Base-by-base conservation (phyloP, 768 basidiomycete species). In the Mycena latifolia region DNA sequence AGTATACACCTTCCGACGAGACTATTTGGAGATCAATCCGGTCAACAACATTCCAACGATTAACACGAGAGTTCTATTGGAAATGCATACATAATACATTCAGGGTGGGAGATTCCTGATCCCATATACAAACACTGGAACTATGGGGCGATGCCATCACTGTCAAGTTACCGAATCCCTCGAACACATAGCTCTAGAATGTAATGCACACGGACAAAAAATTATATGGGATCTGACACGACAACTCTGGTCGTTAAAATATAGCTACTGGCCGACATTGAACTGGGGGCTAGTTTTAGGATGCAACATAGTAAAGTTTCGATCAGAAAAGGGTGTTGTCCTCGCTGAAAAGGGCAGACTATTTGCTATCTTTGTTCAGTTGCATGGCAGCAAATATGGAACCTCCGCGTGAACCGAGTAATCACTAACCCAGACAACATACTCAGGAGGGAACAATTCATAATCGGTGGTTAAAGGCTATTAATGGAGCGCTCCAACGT, bases 11-110 rank as follows among this genome's bases (percentile, higher is more conserved):
- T 0, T 35, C 54, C 7, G 53, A 63, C 15, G 29, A n/a, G 8
- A 41, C n/a, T 6, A 63, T 63, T 12, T 63, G 62, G 62, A 56
- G 27, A 25, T 63, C 62, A 17, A 48, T 56, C 0, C 24, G 54
- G 5, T 55, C 62, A 24, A 22, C 3, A 8, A 63, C 41, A 20
- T 18, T 63, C 5, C 24, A 43, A 27, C 18, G 43, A 2, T n/a
- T 43, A 17, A 46, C 52, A 28, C 53, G 62, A 27, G 54, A 63
- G 22, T 54, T 63, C 14, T 41, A 25, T 1, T 63, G 62, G 62
- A 55, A 55, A 12, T 53, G 51, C 17, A n/a, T n/a, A n/a, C n/a
- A n/a, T n/a, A n/a, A n/a, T n/a, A n/a, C n/a, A n/a, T n/a, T n/a
- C n/a, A n/a, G n/a, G n/a, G n/a, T n/a, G n/a, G n/a, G n/a, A n/a